These are phyloP conservation scores for Alternaria consortialis DNA, from an alignment of 2,329 filamentous ascomycete genomes.

Conservation along the genomic window DNA sequence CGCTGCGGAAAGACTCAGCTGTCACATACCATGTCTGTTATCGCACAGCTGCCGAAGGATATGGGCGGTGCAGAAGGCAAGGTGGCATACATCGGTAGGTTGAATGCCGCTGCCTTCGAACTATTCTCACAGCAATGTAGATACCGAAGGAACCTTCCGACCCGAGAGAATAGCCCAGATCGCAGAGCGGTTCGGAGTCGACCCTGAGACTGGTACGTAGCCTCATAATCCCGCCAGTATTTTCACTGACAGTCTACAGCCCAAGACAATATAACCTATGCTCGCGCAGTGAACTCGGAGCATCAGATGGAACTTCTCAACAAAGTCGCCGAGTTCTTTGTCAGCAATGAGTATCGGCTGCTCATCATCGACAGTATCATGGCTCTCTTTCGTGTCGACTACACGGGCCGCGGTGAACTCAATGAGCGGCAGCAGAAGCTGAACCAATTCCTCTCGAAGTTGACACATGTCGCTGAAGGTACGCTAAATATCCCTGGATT, in stretches of 20 bases:
- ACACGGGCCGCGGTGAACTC: constrained; percentile 71
- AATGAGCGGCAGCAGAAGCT: constrained; percentile 74
- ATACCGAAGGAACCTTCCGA: constrained; percentile 62
- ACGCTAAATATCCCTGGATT: constrained; percentile 2
- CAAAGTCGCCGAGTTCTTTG: constrained; percentile 68
- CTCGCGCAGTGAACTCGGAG: constrained; percentile 72
- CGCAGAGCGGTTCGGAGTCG: constrained; percentile 69
- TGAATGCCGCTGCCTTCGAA: not conserved
- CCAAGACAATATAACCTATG: constrained; percentile 73
- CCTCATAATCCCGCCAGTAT: not conserved
- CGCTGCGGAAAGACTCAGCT: constrained; percentile 75
- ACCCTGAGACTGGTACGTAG: constrained; percentile 44
- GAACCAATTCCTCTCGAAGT: constrained; percentile 69
- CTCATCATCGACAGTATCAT: constrained; percentile 76
- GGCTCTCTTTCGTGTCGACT: constrained; percentile 74
- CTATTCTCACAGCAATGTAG: constrained; percentile 28
- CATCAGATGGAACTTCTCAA: constrained; percentile 71
- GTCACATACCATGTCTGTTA: constrained; percentile 73
- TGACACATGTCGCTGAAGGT: constrained; percentile 72
- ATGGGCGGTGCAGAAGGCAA: constrained; percentile 74
- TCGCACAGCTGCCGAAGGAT: constrained; percentile 66
- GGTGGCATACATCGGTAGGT: constrained; percentile 70
- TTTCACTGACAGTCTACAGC: constrained; percentile 65
- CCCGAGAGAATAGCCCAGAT: constrained; percentile 74
- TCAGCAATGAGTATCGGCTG: constrained; percentile 70